Percentiles rank a stretch among this genome's conserved stretches.
These are phyloP conservation scores for Schizopora paradoxa DNA, from an alignment of 1,284 basidiomycete genomes.

Conservation along the genomic window DNA sequence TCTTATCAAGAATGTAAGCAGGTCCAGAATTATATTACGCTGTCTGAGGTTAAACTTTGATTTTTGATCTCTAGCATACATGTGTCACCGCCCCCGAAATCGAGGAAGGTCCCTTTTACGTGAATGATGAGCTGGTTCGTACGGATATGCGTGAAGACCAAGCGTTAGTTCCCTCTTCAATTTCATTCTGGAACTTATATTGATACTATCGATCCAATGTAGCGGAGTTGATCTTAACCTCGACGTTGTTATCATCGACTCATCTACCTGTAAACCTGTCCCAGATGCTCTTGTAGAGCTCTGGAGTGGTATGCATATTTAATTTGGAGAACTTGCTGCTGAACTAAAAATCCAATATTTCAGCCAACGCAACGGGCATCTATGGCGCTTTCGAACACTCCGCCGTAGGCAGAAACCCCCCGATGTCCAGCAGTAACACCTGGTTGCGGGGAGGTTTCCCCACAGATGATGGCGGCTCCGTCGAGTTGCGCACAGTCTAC, in stretches of 20 bases:
- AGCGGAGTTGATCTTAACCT: slow-evolving; percentile 47
- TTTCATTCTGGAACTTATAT: neutral
- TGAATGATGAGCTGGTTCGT: slow-evolving; percentile 40
- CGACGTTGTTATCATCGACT: slow-evolving; percentile 70
- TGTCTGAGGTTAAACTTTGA: neutral
- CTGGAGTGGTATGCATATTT: slow-evolving; percentile 40
- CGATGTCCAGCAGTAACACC: slow-evolving; percentile 32
- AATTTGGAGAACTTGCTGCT: slow-evolving; percentile 19
- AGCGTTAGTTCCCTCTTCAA: slow-evolving; percentile 22
- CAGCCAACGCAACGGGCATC: slow-evolving; percentile 47
- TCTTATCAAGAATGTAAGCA: slow-evolving; percentile 5
- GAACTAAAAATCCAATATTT: slow-evolving; percentile 21
- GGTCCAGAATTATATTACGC: neutral
- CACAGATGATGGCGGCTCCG: slow-evolving; percentile 62
- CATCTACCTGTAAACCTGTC: slow-evolving; percentile 66
- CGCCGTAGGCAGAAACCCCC: neutral
- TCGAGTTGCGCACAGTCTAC: slow-evolving; percentile 64
- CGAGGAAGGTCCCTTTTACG: slow-evolving; percentile 42
- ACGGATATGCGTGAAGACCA: slow-evolving; percentile 47
- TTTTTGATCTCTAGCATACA: slow-evolving; percentile 15
- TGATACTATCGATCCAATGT: neutral
- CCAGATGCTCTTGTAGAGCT: slow-evolving; percentile 67
- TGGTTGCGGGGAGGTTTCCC: slow-evolving; percentile 65
- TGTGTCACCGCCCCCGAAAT: slow-evolving; percentile 31
- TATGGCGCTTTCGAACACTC: slow-evolving; percentile 33